Evolutionary conservation across 139 green algal genomes (phyloP), one percentile per base, ranked within the genome.

Genomic region (Tetradesmus lagerheimii): DNA sequence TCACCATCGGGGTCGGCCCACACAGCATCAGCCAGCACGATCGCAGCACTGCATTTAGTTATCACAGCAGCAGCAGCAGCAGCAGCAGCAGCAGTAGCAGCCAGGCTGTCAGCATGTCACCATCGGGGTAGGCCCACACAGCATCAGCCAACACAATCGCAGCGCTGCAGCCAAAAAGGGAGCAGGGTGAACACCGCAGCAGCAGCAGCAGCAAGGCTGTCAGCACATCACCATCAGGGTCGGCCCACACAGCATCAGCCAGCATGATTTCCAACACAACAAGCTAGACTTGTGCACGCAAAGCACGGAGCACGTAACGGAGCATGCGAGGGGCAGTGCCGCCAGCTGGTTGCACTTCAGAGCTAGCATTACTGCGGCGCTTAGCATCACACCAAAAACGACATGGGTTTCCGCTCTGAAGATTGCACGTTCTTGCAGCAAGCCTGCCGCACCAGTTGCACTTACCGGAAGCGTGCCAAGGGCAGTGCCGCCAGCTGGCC

Each of bases 291-390:
- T n/a, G n/a, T n/a, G n/a, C n/a, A n/a, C n/a, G n/a, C n/a, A n/a
- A n/a, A n/a, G n/a, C n/a, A n/a, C n/a, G n/a, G n/a, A n/a, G 8
- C 5, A 25, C 50, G 20, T 14, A 64, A 20, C 31, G 39, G 43
- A 90, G n/a, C 45, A 43, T 34, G 29, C 41, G 45, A 90, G 74
- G 4, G 43, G 45, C 41, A 90, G 71, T 16, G 71, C 41, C 16
- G 71, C 71, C 85, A 90, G 29, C 74, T 90, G 85, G 18, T 12
- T n/a, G n/a, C n/a, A n/a, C n/a, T n/a, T n/a, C n/a, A n/a, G n/a
- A n/a, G n/a, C n/a, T n/a, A n/a, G n/a, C n/a, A n/a, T n/a, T n/a
- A n/a, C n/a, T n/a, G n/a, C n/a, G n/a, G n/a, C n/a, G n/a, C n/a
- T n/a, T n/a, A n/a, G n/a, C n/a, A n/a, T n/a, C n/a, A n/a, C n/a